These are phyloP conservation scores for Hypericum androsaemum DNA, from an alignment of 345 rosid species.

Conservation along the genomic window DNA sequence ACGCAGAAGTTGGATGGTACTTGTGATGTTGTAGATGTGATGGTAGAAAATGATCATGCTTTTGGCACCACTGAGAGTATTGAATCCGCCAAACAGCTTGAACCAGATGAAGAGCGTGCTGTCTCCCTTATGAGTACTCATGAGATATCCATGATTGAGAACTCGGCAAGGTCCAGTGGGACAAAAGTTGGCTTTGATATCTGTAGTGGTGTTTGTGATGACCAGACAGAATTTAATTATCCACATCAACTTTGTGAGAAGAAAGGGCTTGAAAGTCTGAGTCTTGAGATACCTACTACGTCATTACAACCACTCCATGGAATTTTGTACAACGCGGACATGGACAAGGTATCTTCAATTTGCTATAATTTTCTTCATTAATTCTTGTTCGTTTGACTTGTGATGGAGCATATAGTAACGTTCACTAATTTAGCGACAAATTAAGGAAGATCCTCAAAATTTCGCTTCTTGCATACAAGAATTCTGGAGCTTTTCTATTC, in stretches of 20 bases:
- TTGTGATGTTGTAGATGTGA: conserved; percentile 19
- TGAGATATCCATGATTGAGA: conserved; percentile 14
- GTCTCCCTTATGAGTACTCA: background rate
- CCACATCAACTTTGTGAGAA: conserved; percentile 15
- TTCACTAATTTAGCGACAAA: too few species aligned
- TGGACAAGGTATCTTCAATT: background rate
- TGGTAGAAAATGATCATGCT: conserved; percentile 15
- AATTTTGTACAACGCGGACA: conserved; percentile 22
- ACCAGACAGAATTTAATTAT: conserved; percentile 6
- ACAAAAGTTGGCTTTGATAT: conserved; percentile 19
- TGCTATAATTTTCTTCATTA: background rate
- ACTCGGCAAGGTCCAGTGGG: conserved; percentile 11
- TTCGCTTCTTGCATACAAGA: too few species aligned
- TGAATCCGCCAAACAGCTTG: conserved; percentile 19
- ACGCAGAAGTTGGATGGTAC: conserved; percentile 19
- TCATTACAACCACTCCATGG: conserved; percentile 14
- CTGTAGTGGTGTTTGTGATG: conserved; percentile 9
- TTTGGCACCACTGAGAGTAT: conserved; percentile 11
- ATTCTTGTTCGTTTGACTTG: too few species aligned
- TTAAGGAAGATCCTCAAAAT: too few species aligned
- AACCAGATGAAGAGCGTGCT: conserved; percentile 9
- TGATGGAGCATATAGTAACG: too few species aligned
- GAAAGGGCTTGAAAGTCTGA: conserved; percentile 12
- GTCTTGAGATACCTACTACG: conserved; percentile 17
- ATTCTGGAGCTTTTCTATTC: background rate